Base-by-base conservation (phyloP, 129 eudicot species). In the Centella asiatica region DNA sequence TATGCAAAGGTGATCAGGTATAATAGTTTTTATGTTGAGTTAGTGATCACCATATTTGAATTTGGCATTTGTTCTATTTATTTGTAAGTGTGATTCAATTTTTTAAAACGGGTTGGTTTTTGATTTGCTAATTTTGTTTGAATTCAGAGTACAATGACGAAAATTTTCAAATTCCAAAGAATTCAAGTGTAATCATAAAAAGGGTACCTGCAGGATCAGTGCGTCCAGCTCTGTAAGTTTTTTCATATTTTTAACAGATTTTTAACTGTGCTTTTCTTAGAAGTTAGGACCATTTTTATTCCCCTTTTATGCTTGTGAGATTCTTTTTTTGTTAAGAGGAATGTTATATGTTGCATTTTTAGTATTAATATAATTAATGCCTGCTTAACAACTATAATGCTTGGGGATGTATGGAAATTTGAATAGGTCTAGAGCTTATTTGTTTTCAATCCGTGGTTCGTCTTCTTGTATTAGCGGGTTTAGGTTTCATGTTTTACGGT, bases 161-260 rank as follows among this genome's bases (percentile, higher is more conserved):
- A 57, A 34, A 24, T 5, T 57, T 32, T 57, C 63, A 57, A 34
- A 57, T 57, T 10, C 63, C 31, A 15, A 12, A 46, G 45, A 89
- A 95, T 64, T 83, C 97, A 15, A 77, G 90, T 72, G 89, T 90
- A 49, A 90, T 90, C 39, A 85, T 90, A 47, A 90, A 79, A 72
- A 72, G 97, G 67, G 90, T 90, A 53, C 97, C 95, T 1, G 94
- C 86, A 0, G 80, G 73, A 53, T 77, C 81, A 4, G 66, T 58
- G 62, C 76, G 89, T 53, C 33, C 74, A 42, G 62, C 78, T 75
- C 45, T 46, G 94, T 90, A 77, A 81, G 86, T 80, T 56, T 66
- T 8, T n/a, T 34, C 39, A 34, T 9, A 34, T 34, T 3, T 9
- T 34, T 34, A 9, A 34, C 39, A 34, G 4, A 9, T 34, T 9